Conservation (phyloP, 208 protist genomes). For the Crithidia brevicula region DNA sequence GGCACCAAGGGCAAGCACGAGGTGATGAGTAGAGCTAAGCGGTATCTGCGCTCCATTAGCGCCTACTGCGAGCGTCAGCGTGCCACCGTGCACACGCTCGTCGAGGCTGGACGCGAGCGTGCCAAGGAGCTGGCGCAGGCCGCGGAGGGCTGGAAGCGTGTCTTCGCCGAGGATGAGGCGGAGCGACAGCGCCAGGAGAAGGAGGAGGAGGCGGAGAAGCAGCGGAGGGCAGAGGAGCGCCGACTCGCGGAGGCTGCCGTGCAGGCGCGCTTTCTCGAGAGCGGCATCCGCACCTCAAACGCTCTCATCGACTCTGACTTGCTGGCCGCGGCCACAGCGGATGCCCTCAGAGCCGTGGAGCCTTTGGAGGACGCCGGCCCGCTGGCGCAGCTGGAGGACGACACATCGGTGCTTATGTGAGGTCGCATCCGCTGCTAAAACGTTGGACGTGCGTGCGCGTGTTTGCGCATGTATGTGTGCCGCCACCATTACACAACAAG, state of each 20-base stretch:
- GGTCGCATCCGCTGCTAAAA: too few species aligned
- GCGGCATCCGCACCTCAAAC: conserved; percentile 24
- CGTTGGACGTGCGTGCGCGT: too few species aligned
- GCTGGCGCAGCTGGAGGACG: background rate
- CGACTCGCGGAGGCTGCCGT: conserved; percentile 40
- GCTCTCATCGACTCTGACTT: conserved; percentile 30
- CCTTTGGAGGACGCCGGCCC: conserved; percentile 3
- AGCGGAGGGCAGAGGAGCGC: conserved; percentile 44
- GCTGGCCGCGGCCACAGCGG: conserved; percentile 21
- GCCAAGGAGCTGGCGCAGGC: conserved; percentile 45
- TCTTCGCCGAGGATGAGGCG: conserved; percentile 43
- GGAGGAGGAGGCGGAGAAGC: conserved; percentile 36
- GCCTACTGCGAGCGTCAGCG: conserved; percentile 68
- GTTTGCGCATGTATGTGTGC: too few species aligned
- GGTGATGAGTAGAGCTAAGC: conserved; percentile 41
- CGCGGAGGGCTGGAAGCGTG: conserved; percentile 48
- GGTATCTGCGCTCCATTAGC: conserved; percentile 34
- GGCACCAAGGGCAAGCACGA: conserved; percentile 30
- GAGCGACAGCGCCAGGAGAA: conserved; percentile 45
- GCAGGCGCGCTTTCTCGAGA: conserved; percentile 41
- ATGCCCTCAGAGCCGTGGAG: conserved; percentile 14
- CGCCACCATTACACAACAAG: too few species aligned
- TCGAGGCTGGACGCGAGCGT: conserved; percentile 50
- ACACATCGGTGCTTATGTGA: too few species aligned
- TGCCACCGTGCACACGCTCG: conserved; percentile 41